A percentile compares a stretch with the other conserved stretches of the same genome.
phyloP scores from a whole-genome alignment of 2,329 filamentous ascomycete genomes.

The Clarireedia hainanense region DNA sequence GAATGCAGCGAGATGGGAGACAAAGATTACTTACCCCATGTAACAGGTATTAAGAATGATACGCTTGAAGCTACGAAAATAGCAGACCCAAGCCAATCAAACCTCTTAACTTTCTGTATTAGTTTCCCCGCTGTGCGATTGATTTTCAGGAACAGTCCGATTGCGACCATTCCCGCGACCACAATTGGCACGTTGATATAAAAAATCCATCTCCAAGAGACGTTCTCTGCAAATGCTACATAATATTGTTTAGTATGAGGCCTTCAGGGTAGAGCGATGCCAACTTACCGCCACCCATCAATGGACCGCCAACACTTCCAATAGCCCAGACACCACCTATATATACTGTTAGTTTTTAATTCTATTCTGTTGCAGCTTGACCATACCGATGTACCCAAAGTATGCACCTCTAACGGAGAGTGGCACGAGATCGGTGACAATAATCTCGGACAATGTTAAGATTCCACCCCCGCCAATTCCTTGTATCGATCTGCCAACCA shows the following conservation, averaged over 20 bases:
- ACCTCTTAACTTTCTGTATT: constrained; percentile 33
- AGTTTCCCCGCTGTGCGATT: constrained; percentile 18
- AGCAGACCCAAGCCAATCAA: constrained; percentile 56
- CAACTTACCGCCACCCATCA: constrained; percentile 37
- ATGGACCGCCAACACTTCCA: constrained; percentile 44
- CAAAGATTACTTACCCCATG: constrained; percentile 37
- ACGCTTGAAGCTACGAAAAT: constrained; percentile 54
- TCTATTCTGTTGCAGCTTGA: neutral
- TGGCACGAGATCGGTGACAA: constrained; percentile 39
- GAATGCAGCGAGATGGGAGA: neutral
- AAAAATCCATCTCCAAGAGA: constrained; percentile 55
- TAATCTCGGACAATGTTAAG: constrained; percentile 38
- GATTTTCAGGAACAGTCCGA: constrained; percentile 24
- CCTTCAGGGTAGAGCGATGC: no score
- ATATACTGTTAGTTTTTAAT: neutral
- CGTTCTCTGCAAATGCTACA: constrained; percentile 41
- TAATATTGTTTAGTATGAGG: neutral
- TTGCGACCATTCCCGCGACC: constrained; percentile 18
- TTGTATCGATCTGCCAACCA: constrained; percentile 37
- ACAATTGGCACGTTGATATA: constrained; percentile 36
- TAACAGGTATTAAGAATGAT: constrained; percentile 52
- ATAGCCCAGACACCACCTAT: constrained; percentile 40
- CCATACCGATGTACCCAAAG: constrained; percentile 27
- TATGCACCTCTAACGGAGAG: constrained; percentile 35
- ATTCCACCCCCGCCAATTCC: constrained; percentile 45